Evolutionary conservation across 768 basidiomycete species (phyloP).

Genomic region (Naganishia kalamii): DNA sequence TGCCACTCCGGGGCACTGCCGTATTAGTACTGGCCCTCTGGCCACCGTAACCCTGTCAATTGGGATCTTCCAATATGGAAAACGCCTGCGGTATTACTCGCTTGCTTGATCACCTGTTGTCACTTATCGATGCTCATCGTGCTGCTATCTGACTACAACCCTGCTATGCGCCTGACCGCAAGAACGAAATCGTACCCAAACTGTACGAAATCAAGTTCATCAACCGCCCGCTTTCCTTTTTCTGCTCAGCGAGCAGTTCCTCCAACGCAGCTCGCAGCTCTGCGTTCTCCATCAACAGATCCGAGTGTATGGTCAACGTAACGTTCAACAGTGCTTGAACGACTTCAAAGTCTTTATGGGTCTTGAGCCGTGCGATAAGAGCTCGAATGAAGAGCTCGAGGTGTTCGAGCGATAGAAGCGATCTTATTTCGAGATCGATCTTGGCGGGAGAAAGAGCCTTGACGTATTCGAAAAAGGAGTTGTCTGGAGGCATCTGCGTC

Average conservation of each 20-base stretch:
- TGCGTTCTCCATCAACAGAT: slow-evolving; percentile 62
- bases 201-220: slow-evolving; percentile 46
- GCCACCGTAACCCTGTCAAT: too few relatives aligned
- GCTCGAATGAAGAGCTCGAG: slow-evolving; percentile 67
- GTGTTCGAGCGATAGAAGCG: slow-evolving; percentile 60
- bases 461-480: slow-evolving; percentile 71
- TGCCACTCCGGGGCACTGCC: too few relatives aligned
- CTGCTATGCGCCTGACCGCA: slow-evolving; percentile 27
- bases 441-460: slow-evolving; percentile 86
- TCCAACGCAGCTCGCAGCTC: slow-evolving; percentile 61
- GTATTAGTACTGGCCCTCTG: too few relatives aligned
- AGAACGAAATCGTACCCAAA: slow-evolving; percentile 47
- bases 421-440: slow-evolving; percentile 82
- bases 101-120: too few relatives aligned
- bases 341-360: slow-evolving; percentile 88
- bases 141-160: too few relatives aligned
- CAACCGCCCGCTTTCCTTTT: slow-evolving; percentile 69
- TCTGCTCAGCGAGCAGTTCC: slow-evolving; percentile 60
- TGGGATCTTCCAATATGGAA: too few relatives aligned
- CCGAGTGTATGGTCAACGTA: slow-evolving; percentile 77
- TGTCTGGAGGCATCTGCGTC: slow-evolving; percentile 52
- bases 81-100: too few relatives aligned
- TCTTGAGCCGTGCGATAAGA: slow-evolving; percentile 63
- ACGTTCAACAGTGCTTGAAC: slow-evolving; percentile 81
- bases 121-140: too few relatives aligned